A percentile compares a stretch with the other conserved stretches of the same genome.
phyloP scores from a whole-genome alignment of 805 yeast species.

The Yarrowia osloensis region DNA sequence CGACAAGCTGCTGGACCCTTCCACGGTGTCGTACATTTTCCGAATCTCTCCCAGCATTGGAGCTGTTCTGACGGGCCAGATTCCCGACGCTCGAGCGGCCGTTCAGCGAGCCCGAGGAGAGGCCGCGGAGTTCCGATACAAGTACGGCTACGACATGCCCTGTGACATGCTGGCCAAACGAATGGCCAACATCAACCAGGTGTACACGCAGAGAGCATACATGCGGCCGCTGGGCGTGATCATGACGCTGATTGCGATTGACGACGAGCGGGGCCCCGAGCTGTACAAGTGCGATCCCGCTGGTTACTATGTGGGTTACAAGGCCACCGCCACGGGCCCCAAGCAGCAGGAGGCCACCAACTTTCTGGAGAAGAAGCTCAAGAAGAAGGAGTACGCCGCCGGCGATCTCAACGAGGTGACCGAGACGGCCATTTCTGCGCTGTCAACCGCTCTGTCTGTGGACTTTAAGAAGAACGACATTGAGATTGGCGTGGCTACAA shows the following conservation, averaged over 20 bases:
- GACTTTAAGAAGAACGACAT: constrained; percentile 93
- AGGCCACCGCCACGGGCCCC: constrained; percentile 94
- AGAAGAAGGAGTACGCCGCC: constrained; percentile 64
- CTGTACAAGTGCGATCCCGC: constrained; percentile 96
- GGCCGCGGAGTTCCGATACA: constrained; percentile 91
- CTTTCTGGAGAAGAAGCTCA: constrained; percentile 84
- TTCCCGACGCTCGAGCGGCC: constrained; percentile 88
- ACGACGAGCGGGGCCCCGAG: constrained; percentile 87
- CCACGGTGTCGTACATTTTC: constrained; percentile 84
- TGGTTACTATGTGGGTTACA: constrained; percentile 87
- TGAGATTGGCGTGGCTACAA: constrained; percentile 86
- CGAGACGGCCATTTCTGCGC: constrained; percentile 82
- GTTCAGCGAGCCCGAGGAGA: constrained; percentile 92
- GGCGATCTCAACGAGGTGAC: constrained; percentile 90
- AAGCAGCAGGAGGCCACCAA: constrained; percentile 95
- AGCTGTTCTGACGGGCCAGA: constrained; percentile 87
- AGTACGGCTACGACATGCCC: constrained; percentile 96
- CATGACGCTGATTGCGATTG: constrained; percentile 81
- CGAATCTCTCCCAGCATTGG: constrained; percentile 80
- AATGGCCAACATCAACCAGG: constrained; percentile 93
- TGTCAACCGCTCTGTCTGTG: constrained; percentile 84
- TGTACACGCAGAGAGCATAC: constrained; percentile 96
- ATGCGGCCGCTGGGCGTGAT: constrained; percentile 98
- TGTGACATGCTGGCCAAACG: constrained; percentile 89
- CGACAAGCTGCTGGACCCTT: constrained; percentile 86